Percentiles rank a stretch among this genome's conserved stretches.
These are phyloP conservation scores for Acmispon strigosus DNA, from an alignment of 306 rosid species.

Conservation along the genomic window DNA sequence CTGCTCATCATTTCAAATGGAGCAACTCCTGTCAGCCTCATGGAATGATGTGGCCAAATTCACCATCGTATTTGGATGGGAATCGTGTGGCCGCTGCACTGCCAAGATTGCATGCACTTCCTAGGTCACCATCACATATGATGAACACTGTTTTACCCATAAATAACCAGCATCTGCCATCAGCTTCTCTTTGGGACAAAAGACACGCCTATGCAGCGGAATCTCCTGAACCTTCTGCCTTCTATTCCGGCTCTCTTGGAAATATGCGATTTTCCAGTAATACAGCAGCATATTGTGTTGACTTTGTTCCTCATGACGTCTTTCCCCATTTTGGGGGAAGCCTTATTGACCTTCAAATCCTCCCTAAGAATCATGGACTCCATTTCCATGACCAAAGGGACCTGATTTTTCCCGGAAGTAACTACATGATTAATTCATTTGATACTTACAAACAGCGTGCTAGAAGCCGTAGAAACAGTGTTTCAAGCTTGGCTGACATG, in stretches of 20 bases:
- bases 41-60: slow-evolving; percentile 38
- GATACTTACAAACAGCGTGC: slow-evolving; percentile 45
- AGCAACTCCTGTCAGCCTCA: slow-evolving; percentile 35
- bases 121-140: slow-evolving; percentile 45
- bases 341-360: slow-evolving; percentile 29
- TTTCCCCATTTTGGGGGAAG: slow-evolving; percentile 47
- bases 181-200: slow-evolving; percentile 55
- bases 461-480: slow-evolving; percentile 50
- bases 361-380: slow-evolving; percentile 32
- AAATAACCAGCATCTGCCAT: slow-evolving; percentile 40
- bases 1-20: slow-evolving; percentile 37
- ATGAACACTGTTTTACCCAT: slow-evolving; percentile 27
- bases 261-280: slow-evolving; percentile 33
- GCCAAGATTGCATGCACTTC: slow-evolving; percentile 40
- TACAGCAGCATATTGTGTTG: slow-evolving; percentile 29
- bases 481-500: slow-evolving; percentile 38
- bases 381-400: slow-evolving; percentile 16
- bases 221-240: slow-evolving; percentile 40
- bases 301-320: slow-evolving; percentile 34
- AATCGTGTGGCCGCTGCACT: slow-evolving; percentile 22
- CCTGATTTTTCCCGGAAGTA: slow-evolving; percentile 40
- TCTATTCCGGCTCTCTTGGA: slow-evolving; percentile 41
- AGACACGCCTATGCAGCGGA: slow-evolving; percentile 40
- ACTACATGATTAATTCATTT: slow-evolving; percentile 33
- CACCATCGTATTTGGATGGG: slow-evolving; percentile 44